Conservation (phyloP, 108 stramenopile genomes). For the Discostella stelligeroides region DNA sequence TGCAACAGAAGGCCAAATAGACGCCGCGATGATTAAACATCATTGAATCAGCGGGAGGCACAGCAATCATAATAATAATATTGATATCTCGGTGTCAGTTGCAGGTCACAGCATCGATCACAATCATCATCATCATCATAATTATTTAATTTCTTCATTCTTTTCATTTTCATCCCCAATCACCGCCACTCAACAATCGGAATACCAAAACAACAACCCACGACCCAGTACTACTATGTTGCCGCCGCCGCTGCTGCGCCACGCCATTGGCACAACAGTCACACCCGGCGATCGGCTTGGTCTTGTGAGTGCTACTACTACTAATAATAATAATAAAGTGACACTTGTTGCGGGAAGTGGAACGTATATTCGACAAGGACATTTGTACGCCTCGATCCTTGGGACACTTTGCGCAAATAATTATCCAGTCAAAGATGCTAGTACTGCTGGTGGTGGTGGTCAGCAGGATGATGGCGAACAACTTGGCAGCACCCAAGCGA, state of each 20-base stretch:
- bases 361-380: slow-evolving; percentile 64
- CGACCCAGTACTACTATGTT: no score
- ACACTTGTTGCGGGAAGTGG: slow-evolving; percentile 57
- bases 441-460: slow-evolving; percentile 2
- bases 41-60: no score
- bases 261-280: slow-evolving; percentile 50
- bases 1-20: no score
- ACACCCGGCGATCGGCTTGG: slow-evolving; percentile 83
- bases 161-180: no score
- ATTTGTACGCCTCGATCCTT: slow-evolving; percentile 62
- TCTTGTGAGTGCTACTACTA: slow-evolving; percentile 26
- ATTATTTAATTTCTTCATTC: no score
- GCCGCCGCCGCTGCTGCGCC: slow-evolving; percentile 55
- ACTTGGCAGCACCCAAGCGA: neutral
- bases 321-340: neutral
- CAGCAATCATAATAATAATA: no score
- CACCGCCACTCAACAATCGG: no score
- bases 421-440: neutral
- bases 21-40: no score
- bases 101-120: no score
- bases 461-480: neutral
- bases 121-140: no score
- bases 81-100: no score
- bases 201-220: no score
- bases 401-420: slow-evolving; percentile 48